Evolutionary conservation across 2,329 filamentous ascomycete genomes (phyloP).

Genomic region (Penicillium fuscoglaucum): DNA sequence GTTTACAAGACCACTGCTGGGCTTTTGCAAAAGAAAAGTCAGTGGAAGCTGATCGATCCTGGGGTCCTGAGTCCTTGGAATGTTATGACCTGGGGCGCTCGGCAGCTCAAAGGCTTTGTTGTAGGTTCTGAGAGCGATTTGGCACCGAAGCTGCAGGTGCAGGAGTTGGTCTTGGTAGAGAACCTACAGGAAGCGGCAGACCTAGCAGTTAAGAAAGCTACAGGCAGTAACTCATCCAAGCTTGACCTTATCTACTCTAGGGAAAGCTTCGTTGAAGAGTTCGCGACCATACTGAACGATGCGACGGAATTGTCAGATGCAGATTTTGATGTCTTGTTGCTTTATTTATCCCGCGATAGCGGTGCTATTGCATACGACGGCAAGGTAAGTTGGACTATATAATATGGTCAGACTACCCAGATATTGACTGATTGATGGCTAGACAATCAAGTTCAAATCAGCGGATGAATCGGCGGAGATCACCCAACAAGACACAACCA

Average conservation of each 20-base stretch:
- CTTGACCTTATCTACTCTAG: slow-evolving; percentile 70
- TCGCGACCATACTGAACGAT: slow-evolving; percentile 54
- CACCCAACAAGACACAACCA: slow-evolving; percentile 74
- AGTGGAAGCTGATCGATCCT: slow-evolving; percentile 57
- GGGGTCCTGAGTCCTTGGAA: slow-evolving; percentile 61
- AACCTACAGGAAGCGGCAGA: slow-evolving; percentile 61
- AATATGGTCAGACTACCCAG: background rate
- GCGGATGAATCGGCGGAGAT: slow-evolving; percentile 56
- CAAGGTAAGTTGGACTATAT: slow-evolving; percentile 37
- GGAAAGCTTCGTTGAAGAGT: slow-evolving; percentile 62
- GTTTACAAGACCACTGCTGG: slow-evolving; percentile 66
- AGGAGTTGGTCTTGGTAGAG: slow-evolving; percentile 51
- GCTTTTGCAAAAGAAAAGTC: slow-evolving; percentile 69
- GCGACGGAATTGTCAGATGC: slow-evolving; percentile 56
- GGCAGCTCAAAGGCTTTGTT: slow-evolving; percentile 62
- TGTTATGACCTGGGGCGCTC: slow-evolving; percentile 72
- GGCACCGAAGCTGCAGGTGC: slow-evolving; percentile 38
- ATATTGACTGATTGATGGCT: slow-evolving; percentile 26
- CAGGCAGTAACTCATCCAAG: slow-evolving; percentile 48
- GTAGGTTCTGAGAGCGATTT: slow-evolving; percentile 43
- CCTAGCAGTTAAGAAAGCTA: slow-evolving; percentile 51
- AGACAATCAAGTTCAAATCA: slow-evolving; percentile 72
- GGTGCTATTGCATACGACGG: slow-evolving; percentile 50
- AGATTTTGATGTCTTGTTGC: slow-evolving; percentile 70
- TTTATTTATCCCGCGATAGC: slow-evolving; percentile 69